phyloP scores from a whole-genome alignment of 257 asterid genomes.

The Eustoma russellianum region DNA sequence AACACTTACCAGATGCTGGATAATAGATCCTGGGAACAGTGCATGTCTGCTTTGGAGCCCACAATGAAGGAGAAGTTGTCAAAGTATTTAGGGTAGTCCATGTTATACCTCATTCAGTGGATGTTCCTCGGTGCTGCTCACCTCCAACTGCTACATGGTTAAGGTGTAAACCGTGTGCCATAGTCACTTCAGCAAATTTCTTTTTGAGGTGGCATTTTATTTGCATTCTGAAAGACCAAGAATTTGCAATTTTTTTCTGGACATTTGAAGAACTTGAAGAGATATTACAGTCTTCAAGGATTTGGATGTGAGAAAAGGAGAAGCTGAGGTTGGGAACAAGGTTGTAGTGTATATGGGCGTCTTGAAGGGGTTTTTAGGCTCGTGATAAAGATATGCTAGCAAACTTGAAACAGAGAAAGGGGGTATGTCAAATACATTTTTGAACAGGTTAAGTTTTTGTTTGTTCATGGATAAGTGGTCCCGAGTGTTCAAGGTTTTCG shows the following conservation, averaged over 20 bases:
- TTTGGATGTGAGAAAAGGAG: slow-evolving; percentile 6
- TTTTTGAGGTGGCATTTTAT: slow-evolving; percentile 9
- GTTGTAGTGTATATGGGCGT: slow-evolving; percentile 22
- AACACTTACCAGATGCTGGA: slow-evolving; percentile 60
- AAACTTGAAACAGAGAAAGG: no score
- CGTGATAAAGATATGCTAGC: background rate
- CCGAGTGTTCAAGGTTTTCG: no score
- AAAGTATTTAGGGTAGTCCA: slow-evolving; percentile 40
- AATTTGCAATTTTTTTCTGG: slow-evolving; percentile 3
- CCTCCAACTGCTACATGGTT: slow-evolving; percentile 8
- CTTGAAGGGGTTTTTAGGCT: slow-evolving; percentile 1
- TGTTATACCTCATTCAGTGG: background rate
- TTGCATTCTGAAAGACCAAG: slow-evolving; percentile 2
- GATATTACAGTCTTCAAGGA: slow-evolving; percentile 13
- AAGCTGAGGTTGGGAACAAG: slow-evolving; percentile 5
- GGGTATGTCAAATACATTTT: no score
- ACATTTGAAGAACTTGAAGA: slow-evolving; percentile 12
- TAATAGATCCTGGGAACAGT: slow-evolving; percentile 85
- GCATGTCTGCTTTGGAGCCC: slow-evolving; percentile 77
- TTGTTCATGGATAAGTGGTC: no score
- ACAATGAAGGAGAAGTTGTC: slow-evolving; percentile 56
- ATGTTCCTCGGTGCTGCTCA: slow-evolving; percentile 10
- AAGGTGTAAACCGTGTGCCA: slow-evolving; percentile 4
- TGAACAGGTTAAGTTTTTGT: no score
- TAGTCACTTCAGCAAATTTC: slow-evolving; percentile 8